Conservation (phyloP, 2,329 filamentous ascomycete genomes). For the Kalaharituber pfeilii region DNA sequence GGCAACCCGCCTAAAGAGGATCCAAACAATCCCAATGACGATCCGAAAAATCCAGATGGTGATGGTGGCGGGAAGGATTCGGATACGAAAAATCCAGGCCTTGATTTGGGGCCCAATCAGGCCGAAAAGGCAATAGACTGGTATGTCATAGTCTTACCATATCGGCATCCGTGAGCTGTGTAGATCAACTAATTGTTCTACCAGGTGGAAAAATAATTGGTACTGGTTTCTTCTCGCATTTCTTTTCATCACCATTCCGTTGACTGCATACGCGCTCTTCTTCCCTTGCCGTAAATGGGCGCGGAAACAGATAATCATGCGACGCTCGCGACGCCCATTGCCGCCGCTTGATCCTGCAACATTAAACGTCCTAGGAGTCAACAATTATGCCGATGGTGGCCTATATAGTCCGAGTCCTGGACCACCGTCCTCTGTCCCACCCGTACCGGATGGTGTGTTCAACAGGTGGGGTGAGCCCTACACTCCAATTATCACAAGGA, state of each 20-base stretch:
- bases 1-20: not conserved
- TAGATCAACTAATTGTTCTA: not conserved
- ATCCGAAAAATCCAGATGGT: too few species aligned
- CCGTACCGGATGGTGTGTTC: not conserved
- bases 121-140: slow-evolving; percentile 11
- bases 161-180: too few species aligned
- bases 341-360: not conserved
- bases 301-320: slow-evolving; percentile 10
- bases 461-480: not conserved
- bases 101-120: slow-evolving; percentile 3
- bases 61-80: not conserved
- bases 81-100: too few species aligned
- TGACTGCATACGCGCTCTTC: slow-evolving; percentile 9
- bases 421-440: not conserved
- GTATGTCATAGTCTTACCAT: slow-evolving; percentile 5
- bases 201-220: slow-evolving; percentile 16
- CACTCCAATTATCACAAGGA: not conserved
- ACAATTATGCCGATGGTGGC: not conserved
- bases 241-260: slow-evolving; percentile 12
- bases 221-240: slow-evolving; percentile 16
- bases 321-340: slow-evolving; percentile 4
- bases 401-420: not conserved
- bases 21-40: not conserved
- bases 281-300: slow-evolving; percentile 14
- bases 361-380: not conserved